Evolutionary conservation across 2,329 filamentous ascomycete genomes (phyloP).

Genomic region (Pseudohalonectria lignicola): DNA sequence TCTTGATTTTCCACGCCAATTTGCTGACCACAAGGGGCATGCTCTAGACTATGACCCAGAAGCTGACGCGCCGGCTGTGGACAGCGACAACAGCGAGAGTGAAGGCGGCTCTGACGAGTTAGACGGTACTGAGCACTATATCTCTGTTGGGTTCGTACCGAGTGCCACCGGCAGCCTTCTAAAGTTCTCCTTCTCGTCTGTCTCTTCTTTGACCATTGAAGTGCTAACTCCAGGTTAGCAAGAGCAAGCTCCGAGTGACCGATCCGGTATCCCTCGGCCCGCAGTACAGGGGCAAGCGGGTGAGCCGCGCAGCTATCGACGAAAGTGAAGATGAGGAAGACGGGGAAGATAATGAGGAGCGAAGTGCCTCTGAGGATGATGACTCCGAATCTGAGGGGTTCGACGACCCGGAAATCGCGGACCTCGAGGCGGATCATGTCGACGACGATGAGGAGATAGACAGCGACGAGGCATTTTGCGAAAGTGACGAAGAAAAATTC

Average conservation of each 20-base stretch:
- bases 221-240: slow-evolving; percentile 33
- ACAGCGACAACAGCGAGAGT: slow-evolving; percentile 31
- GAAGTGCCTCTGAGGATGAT: slow-evolving; percentile 22
- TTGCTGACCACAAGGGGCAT: too few species aligned
- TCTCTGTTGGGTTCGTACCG: slow-evolving; percentile 52
- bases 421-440: slow-evolving; percentile 42
- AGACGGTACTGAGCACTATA: slow-evolving; percentile 77
- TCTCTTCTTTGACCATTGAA: neutral
- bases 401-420: slow-evolving; percentile 43
- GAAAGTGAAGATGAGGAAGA: slow-evolving; percentile 40
- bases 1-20: neutral
- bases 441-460: slow-evolving; percentile 49
- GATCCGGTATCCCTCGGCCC: slow-evolving; percentile 60
- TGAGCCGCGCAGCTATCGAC: slow-evolving; percentile 59
- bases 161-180: too few species aligned
- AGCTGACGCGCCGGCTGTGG: slow-evolving; percentile 44
- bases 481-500: slow-evolving; percentile 76
- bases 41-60: slow-evolving; percentile 87
- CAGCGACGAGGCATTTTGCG: slow-evolving; percentile 62
- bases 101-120: slow-evolving; percentile 25
- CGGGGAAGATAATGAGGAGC: slow-evolving; percentile 33
- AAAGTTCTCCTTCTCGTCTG: too few species aligned
- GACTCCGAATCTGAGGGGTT: slow-evolving; percentile 22
- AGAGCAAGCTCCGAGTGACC: slow-evolving; percentile 72
- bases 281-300: slow-evolving; percentile 66